phyloP scores from a whole-genome alignment of 257 asterid genomes.

The Petunia axillaris region DNA sequence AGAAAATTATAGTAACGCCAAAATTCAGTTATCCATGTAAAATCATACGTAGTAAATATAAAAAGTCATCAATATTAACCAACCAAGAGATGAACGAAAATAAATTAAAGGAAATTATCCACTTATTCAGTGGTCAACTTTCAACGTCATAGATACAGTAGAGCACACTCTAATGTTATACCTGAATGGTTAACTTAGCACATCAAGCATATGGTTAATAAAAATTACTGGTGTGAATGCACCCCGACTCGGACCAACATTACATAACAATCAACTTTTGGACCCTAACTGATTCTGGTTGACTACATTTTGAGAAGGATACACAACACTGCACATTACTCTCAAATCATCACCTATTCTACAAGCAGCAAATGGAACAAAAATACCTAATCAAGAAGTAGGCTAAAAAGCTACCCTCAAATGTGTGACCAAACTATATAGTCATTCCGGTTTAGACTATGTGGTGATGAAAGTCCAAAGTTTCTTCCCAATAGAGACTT shows the following conservation, averaged over 20 bases:
- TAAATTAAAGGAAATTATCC: neutral
- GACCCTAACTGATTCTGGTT: conserved; percentile 18
- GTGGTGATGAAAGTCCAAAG: conserved; percentile 91
- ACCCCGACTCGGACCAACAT: neutral
- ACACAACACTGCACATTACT: conserved; percentile 21
- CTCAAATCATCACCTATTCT: conserved; percentile 16
- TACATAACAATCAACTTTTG: conserved; percentile 20
- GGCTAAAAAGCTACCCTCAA: conserved; percentile 1
- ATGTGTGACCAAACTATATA: conserved; percentile 3
- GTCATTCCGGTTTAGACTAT: conserved; percentile 30
- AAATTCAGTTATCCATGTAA: no score
- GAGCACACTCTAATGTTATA: conserved; percentile 16
- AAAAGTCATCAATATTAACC: no score
- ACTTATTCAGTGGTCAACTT: neutral
- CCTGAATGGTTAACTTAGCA: conserved; percentile 16
- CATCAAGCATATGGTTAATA: conserved; percentile 22
- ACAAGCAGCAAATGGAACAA: conserved; percentile 18
- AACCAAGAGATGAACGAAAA: neutral
- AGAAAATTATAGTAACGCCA: no score
- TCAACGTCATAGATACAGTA: conserved; percentile 11
- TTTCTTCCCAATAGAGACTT: conserved; percentile 91
- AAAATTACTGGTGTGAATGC: conserved; percentile 4
- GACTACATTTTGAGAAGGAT: conserved; percentile 23
- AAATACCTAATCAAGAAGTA: neutral
- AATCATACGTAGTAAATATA: no score